Evolutionary conservation across 345 rosid genomes (phyloP).

Genomic region (Hypericum androsaemum): DNA sequence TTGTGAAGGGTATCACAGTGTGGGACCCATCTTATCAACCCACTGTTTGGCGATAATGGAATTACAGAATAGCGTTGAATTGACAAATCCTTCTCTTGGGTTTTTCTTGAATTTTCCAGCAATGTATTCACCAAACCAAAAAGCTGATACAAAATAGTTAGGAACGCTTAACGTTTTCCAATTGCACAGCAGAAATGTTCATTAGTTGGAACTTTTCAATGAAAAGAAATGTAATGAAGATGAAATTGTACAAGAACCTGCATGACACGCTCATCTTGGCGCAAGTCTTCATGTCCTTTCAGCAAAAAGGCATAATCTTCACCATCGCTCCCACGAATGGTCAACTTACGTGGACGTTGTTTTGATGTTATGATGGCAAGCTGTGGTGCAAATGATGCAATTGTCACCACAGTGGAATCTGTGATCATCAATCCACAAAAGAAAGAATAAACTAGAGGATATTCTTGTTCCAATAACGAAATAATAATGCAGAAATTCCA

Average conservation of each 20-base stretch:
- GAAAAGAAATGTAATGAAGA: slow-evolving; percentile 4
- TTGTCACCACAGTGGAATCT: slow-evolving; percentile 85
- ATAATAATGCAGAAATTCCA: slow-evolving; percentile 8
- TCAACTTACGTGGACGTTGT: slow-evolving; percentile 91
- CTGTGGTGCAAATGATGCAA: slow-evolving; percentile 82
- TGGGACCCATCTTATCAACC: slow-evolving; percentile 95
- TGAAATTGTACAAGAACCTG: slow-evolving; percentile 83
- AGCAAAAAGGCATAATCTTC: slow-evolving; percentile 84
- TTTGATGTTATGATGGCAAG: slow-evolving; percentile 87
- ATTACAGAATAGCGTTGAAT: slow-evolving; percentile 85
- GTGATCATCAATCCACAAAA: slow-evolving; percentile 11
- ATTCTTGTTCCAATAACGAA: slow-evolving; percentile 2
- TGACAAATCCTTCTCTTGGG: slow-evolving; percentile 80
- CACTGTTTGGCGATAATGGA: slow-evolving; percentile 92
- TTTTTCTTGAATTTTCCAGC: slow-evolving; percentile 79
- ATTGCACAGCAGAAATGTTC: neutral
- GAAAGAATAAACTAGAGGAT: neutral
- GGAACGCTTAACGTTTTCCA: neutral
- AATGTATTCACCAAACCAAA: slow-evolving; percentile 90
- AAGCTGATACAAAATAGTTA: slow-evolving; percentile 44
- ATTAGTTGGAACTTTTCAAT: neutral
- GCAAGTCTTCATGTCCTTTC: slow-evolving; percentile 96
- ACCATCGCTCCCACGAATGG: slow-evolving; percentile 92
- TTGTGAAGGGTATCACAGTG: slow-evolving; percentile 91
- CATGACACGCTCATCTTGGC: slow-evolving; percentile 99